Percentiles rank a stretch among this genome's conserved stretches.
Conservation (phyloP, 179 eudicot genomes). For the Camellia oleifera region DNA sequence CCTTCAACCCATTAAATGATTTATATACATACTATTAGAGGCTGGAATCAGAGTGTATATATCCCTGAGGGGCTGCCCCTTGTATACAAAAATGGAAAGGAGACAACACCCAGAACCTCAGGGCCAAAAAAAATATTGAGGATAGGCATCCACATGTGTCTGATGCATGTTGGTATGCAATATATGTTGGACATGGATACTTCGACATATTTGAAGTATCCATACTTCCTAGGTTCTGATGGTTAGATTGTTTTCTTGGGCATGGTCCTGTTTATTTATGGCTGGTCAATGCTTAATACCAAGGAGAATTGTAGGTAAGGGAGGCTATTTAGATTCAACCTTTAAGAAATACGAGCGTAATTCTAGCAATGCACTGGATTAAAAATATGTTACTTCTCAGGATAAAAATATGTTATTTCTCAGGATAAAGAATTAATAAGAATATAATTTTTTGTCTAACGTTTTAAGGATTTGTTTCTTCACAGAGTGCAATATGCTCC, state of each 20-base stretch:
- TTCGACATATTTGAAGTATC: no score
- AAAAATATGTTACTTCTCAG: background rate
- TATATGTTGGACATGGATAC: no score
- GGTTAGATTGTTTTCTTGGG: background rate
- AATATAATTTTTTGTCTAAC: conserved; percentile 1
- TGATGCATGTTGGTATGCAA: no score
- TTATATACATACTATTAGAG: background rate
- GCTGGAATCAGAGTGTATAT: background rate
- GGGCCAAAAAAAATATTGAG: no score
- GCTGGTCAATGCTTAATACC: background rate
- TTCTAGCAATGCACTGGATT: background rate
- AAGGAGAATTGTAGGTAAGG: background rate
- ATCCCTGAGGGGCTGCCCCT: no score
- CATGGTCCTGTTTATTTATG: background rate
- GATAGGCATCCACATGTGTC: no score
- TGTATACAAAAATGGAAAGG: no score
- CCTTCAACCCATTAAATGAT: background rate
- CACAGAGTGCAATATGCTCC: conserved; percentile 87
- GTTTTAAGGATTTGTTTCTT: conserved; percentile 16
- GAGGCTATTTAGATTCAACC: background rate
- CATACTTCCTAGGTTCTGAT: background rate
- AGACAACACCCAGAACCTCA: no score
- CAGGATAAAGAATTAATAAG: conserved; percentile 19
- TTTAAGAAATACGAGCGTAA: background rate
- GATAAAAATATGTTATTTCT: background rate